Percentiles rank a stretch among this genome's conserved stretches.
phyloP scores from a whole-genome alignment of 139 green algal species.

The Micractinium conductrix region DNA sequence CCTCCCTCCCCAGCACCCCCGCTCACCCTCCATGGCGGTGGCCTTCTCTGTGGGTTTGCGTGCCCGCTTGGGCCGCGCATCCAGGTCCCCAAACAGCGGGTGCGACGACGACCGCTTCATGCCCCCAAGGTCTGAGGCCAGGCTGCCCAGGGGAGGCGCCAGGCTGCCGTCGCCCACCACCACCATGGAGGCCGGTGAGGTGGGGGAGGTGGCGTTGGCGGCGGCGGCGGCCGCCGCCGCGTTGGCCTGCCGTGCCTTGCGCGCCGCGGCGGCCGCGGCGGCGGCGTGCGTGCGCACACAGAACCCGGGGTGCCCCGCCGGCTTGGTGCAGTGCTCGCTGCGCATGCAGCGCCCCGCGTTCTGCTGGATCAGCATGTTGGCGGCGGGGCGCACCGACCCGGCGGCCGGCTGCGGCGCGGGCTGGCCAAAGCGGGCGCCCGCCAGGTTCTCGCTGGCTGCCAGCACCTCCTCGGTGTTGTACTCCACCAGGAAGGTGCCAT shows the following conservation, averaged over 20 bases:
- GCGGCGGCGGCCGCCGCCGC: conserved; percentile 1
- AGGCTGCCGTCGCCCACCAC: too few species aligned
- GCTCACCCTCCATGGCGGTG: conserved; percentile 10
- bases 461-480: conserved; percentile 55
- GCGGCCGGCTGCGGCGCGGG: conserved; percentile 7
- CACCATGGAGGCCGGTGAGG: not conserved
- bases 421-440: conserved; percentile 39
- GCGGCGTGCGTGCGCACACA: conserved; percentile 45
- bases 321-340: conserved; percentile 65
- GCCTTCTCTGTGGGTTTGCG: conserved; percentile 32
- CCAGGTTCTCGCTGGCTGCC: conserved; percentile 46
- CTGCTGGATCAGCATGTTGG: conserved; percentile 50
- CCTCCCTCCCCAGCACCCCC: too few species aligned
- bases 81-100: not conserved
- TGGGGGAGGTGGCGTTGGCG: not conserved
- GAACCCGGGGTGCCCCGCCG: conserved; percentile 60
- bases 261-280: conserved; percentile 11
- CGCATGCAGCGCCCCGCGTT: conserved; percentile 58
- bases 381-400: conserved; percentile 16
- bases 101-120: not conserved
- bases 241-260: conserved; percentile 26
- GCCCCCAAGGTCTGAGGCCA: not conserved
- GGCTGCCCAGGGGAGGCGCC: conserved; percentile 2
- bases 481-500: conserved; percentile 50
- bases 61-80: conserved; percentile 18